A percentile compares a stretch with the other conserved stretches of the same genome.
phyloP scores from a whole-genome alignment of 2,329 filamentous ascomycete genomes.

The Trichoderma asperellum region DNA sequence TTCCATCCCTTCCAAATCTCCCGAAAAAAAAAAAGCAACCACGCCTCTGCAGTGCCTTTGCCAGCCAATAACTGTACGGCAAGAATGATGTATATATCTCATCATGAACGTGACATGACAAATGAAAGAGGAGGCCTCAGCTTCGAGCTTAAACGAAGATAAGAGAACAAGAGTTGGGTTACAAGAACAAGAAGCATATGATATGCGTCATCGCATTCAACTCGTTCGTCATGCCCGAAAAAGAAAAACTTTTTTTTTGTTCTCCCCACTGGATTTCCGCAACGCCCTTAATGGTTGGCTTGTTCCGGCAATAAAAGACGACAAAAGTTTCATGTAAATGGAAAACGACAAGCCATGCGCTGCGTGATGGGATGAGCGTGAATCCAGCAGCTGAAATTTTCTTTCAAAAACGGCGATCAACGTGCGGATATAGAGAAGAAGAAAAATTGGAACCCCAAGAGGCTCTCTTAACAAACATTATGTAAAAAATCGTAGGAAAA shows the following conservation, averaged over 20 bases:
- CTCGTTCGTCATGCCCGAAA: slow-evolving; percentile 14
- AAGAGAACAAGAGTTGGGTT: background rate
- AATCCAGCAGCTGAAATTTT: slow-evolving; percentile 21
- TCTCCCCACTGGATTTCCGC: slow-evolving; percentile 8
- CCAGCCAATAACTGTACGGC: background rate
- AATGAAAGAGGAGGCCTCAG: background rate
- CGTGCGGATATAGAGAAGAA: slow-evolving; percentile 12
- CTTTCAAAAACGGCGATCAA: slow-evolving; percentile 15
- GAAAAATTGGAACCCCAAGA: background rate
- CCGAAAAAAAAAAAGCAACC: background rate
- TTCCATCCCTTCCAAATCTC: background rate
- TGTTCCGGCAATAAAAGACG: slow-evolving; percentile 9
- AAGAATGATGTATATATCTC: slow-evolving; percentile 22
- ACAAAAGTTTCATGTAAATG: slow-evolving; percentile 12
- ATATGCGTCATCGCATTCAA: slow-evolving; percentile 17
- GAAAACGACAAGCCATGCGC: slow-evolving; percentile 10
- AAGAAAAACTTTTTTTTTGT: background rate
- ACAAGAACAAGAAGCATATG: slow-evolving; percentile 7
- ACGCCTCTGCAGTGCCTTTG: background rate
- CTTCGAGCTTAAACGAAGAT: slow-evolving; percentile 2
- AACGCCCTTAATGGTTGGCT: slow-evolving; percentile 16
- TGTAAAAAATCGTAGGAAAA: slow-evolving; percentile 22
- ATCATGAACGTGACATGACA: slow-evolving; percentile 26
- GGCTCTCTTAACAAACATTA: slow-evolving; percentile 18
- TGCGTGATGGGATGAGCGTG: slow-evolving; percentile 13